These are phyloP conservation scores for Phaeosphaeriaceae sp. DNA, from an alignment of 2,329 filamentous ascomycete genomes.

Conservation along the genomic window DNA sequence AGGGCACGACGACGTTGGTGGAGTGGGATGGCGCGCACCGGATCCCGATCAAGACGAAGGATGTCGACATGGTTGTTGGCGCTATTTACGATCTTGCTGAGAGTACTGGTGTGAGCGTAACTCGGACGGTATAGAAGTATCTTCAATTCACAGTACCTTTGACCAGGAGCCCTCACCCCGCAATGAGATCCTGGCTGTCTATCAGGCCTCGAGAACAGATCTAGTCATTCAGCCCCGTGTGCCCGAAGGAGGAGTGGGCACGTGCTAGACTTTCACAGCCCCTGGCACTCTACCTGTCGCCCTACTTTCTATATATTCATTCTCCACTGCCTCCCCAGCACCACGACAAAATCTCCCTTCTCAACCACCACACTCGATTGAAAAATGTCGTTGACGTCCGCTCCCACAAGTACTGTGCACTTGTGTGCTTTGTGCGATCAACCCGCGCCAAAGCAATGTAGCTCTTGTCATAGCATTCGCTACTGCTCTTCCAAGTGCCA, in stretches of 20 bases:
- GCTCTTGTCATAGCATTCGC: background rate
- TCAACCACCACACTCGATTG: no score
- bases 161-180: background rate
- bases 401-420: background rate
- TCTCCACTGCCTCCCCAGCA: background rate
- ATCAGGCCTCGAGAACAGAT: no score
- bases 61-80: slow-evolving; percentile 66
- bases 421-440: no score
- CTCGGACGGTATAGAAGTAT: slow-evolving; percentile 31
- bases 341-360: no score
- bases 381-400: background rate
- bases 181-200: background rate
- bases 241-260: no score
- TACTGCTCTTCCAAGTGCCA: slow-evolving; percentile 6
- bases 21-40: slow-evolving; percentile 79
- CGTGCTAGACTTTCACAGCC: no score
- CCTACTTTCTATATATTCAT: no score
- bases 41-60: slow-evolving; percentile 70
- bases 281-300: no score
- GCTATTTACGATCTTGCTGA: slow-evolving; percentile 61
- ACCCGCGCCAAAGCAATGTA: background rate
- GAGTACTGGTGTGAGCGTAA: slow-evolving; percentile 54
- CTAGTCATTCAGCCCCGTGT: no score
- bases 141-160: background rate
- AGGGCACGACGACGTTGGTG: slow-evolving; percentile 62